Base-by-base conservation (phyloP, 2,329 filamentous ascomycete species). In the Bipolaris victoriae region DNA sequence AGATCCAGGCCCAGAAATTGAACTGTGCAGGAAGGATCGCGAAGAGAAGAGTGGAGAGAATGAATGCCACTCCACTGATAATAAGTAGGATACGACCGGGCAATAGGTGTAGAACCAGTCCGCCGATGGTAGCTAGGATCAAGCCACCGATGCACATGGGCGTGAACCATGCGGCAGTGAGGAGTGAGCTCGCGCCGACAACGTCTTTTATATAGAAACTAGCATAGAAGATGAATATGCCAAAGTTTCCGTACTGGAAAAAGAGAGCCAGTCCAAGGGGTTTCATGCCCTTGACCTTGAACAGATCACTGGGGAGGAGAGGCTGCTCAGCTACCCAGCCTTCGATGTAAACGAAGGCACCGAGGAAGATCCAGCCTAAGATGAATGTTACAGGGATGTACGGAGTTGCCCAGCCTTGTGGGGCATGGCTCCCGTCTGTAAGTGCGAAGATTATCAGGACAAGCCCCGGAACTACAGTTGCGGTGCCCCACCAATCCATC, bases 391-490 rank as follows among this genome's bases (percentile, higher is more conserved):
- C 78, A 39, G 84, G 84, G 36, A 94, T 87, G 63, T 92, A 91
- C 1, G 89, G 88, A 0, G 88, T 91, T n/a, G 75, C 79, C 90
- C 90, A 94, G 1, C 88, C 85, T 2, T 86, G 71, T 0, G 87
- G 83, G 0, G 89, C 89, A 71, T 91, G 86, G 0, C 87, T 84
- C 7, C 87, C 88, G 46, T 91, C 88, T 0, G 90, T 92, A 49
- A 95, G 84, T 0, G 90, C 88, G 66, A 88, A 94, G 0, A 92
- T 88, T 7, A 91, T 80, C 24, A 95, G 80, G 1, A 90, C 81
- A 11, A 92, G 74, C 0, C 88, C 90, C 7, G 75, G 70, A 1
- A 77, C 66, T 7, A 77, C 70, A 5, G 73, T 76, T 0, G 66
- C 55, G 3, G 73, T 66, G 10, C 75, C 75, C 60, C 65, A 63